Evolutionary conservation across 2,329 filamentous ascomycete genomes (phyloP).

Genomic region (Penicillium sp.): DNA sequence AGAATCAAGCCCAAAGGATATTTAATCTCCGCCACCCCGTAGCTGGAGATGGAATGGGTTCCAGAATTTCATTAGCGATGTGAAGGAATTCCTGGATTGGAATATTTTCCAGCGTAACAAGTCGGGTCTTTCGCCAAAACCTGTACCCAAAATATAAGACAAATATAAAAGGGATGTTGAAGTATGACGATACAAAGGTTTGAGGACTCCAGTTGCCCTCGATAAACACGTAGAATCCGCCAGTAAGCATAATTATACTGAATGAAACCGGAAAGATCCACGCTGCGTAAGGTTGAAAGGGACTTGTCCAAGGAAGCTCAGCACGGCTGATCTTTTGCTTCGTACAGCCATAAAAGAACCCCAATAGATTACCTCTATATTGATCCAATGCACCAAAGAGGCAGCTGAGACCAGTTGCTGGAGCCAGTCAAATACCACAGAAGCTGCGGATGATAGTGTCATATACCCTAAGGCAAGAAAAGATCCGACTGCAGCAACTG

Average conservation of each 20-base stretch:
- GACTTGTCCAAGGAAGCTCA: constrained; percentile 47
- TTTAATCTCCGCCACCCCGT: neutral
- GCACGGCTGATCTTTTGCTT: constrained; percentile 34
- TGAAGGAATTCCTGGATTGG: constrained; percentile 23
- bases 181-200: constrained; percentile 56
- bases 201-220: constrained; percentile 47
- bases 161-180: constrained; percentile 59
- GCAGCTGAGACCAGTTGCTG: constrained; percentile 53
- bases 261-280: constrained; percentile 53
- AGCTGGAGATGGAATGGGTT: neutral
- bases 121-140: constrained; percentile 32
- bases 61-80: neutral
- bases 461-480: constrained; percentile 62
- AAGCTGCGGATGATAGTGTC: constrained; percentile 56
- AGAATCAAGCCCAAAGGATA: neutral
- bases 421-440: constrained; percentile 62
- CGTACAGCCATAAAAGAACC: constrained; percentile 47
- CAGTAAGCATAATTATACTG: constrained; percentile 59
- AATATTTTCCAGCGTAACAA: constrained; percentile 29
- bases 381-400: constrained; percentile 54
- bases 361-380: constrained; percentile 55
- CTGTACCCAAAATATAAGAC: constrained; percentile 45
- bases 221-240: constrained; percentile 55
- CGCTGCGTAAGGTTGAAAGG: constrained; percentile 58
- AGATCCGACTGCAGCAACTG: constrained; percentile 42